Evolutionary conservation across 257 asterid genomes (phyloP), one percentile per base, ranked within the genome.

Genomic region (Perilla frutescens): DNA sequence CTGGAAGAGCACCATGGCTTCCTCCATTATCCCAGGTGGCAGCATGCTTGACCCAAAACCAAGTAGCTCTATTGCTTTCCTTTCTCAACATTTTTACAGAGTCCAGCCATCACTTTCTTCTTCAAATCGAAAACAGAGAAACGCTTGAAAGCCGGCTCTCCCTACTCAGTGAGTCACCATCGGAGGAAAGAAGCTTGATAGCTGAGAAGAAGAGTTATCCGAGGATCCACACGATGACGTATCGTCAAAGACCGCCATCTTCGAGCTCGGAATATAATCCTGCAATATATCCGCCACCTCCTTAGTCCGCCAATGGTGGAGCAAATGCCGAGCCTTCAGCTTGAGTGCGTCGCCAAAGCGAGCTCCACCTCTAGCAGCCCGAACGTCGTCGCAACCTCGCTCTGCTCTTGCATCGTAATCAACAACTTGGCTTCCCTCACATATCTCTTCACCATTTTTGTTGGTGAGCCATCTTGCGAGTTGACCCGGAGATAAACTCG

Each of bases 11-110:
- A 84, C 93, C 98, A 91, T 83, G 0, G 97, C 97, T 54, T 91
- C 98, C 89, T 94, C 97, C 97, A 94, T 89, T 37, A 94, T 0
- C 98, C 98, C 41, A 94, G 79, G 77, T 88, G 97, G 85, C 96
- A 91, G 77, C 98, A 94, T 5, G 98, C 97, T 82, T 91, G 96
- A 14, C 98, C 98, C 13, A 94, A 71, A 3, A 90, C 93, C 58
- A 87, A 81, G 76, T 91, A 94, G 89, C 97, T 91, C 98, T 97
- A 93, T 61, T 85, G 96, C 43, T 88, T 92, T 73, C 91, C 91
- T 40, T 84, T 88, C n/a, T 90, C 90, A 44, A 81, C 88, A 66
- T 79, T 84, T 63, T 80, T 92, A 76, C 76, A 79, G 8, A 92
- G 78, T 4, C 96, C 97, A 45, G 96, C 87, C 86, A 87, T 69